These are phyloP conservation scores for Aspergillus pseudoviridinutans DNA, from an alignment of 2,329 filamentous ascomycete species.

Conservation along the genomic window DNA sequence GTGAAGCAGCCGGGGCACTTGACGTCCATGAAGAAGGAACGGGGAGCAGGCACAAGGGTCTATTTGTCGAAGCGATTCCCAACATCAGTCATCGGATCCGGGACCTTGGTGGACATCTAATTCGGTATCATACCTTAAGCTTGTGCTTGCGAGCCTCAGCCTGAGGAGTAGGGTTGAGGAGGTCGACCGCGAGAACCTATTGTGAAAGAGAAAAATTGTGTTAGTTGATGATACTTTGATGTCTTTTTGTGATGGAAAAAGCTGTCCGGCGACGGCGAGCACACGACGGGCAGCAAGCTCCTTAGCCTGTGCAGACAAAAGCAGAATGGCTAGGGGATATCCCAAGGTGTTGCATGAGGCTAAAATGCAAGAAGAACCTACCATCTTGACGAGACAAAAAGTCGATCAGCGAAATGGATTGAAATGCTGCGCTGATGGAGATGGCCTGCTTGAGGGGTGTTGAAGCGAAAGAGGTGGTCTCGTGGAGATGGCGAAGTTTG, in stretches of 20 bases:
- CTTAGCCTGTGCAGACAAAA: background rate
- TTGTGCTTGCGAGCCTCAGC: conserved; percentile 99
- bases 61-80: conserved; percentile 34
- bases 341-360: background rate
- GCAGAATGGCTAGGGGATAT: background rate
- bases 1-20: conserved; percentile 99
- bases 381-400: conserved; percentile 43
- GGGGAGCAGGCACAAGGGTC: conserved; percentile 91
- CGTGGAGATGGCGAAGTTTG: conserved; percentile 32
- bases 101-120: background rate
- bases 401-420: conserved; percentile 40
- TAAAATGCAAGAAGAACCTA: conserved; percentile 23
- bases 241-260: background rate
- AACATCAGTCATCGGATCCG: conserved; percentile 6
- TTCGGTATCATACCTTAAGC: conserved; percentile 76
- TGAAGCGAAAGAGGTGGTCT: conserved; percentile 31
- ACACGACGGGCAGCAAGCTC: conserved; percentile 4
- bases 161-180: conserved; percentile 97
- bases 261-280: conserved; percentile 10
- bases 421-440: conserved; percentile 38
- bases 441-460: conserved; percentile 35
- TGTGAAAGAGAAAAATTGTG: conserved; percentile 8
- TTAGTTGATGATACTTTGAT: conserved; percentile 18
- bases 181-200: conserved; percentile 99
- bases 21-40: conserved; percentile 99